A percentile compares a stretch with the other conserved stretches of the same genome.
Evolutionary conservation across 2,329 filamentous ascomycete species (phyloP).

Genomic region (Colletotrichum orbiculare): DNA sequence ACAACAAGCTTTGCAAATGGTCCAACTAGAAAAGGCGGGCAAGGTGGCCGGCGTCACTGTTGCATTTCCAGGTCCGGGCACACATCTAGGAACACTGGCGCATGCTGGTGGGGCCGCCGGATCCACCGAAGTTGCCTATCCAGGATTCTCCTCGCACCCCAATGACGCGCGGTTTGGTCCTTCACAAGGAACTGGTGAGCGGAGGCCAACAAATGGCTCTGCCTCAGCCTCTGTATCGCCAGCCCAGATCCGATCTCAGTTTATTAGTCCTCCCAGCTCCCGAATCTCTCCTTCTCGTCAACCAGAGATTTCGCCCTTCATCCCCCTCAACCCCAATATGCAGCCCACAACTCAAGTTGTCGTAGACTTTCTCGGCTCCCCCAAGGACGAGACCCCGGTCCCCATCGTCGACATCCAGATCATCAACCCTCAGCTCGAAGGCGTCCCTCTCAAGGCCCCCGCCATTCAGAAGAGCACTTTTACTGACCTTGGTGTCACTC

Average conservation of each 20-base stretch:
- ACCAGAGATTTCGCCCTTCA: constrained; percentile 50
- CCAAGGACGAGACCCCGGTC: constrained; percentile 49
- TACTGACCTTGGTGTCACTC: constrained; percentile 48
- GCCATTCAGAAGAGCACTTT: constrained; percentile 66
- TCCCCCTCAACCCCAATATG: constrained; percentile 58
- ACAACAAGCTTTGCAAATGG: constrained; percentile 31
- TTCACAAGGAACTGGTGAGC: constrained; percentile 31
- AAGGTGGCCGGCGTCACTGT: constrained; percentile 37
- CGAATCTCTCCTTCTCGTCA: constrained; percentile 47
- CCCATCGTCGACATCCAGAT: constrained; percentile 68
- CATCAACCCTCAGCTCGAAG: constrained; percentile 69
- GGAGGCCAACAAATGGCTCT: constrained; percentile 34
- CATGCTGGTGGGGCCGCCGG: constrained; percentile 33
- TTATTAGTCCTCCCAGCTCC: constrained; percentile 44
- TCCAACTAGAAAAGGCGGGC: constrained; percentile 36
- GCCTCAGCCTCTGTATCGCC: constrained; percentile 38
- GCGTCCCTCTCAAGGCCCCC: constrained; percentile 65
- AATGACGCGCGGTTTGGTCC: constrained; percentile 37
- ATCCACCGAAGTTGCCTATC: constrained; percentile 33
- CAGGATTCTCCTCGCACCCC: constrained; percentile 41
- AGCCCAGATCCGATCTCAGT: constrained; percentile 33
- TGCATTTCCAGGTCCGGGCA: constrained; percentile 14
- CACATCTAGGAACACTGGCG: constrained; percentile 18
- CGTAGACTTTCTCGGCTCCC: constrained; percentile 50
- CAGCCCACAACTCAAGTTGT: constrained; percentile 47